Base-by-base conservation (phyloP, 148 eudicot species). In the Persicaria maculosa region DNA sequence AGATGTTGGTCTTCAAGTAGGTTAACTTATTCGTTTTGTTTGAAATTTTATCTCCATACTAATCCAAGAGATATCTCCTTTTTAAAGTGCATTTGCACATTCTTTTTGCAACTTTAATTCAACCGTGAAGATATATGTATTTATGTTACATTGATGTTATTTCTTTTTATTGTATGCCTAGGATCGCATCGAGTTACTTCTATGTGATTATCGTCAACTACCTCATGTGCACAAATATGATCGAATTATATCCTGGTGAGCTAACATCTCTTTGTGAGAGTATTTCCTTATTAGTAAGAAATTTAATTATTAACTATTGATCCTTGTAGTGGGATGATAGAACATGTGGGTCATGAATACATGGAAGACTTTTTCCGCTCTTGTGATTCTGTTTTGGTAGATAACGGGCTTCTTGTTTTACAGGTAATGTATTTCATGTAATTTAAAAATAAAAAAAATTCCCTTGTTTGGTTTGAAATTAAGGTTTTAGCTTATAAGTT, bases 321-420 rank as follows among this genome's bases (percentile, higher is more conserved):
- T 67, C n/a, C 0, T 67, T 36, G 73, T 81, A 94, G 98, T 78
- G 98, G 82, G 90, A 90, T 94, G 98, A 74, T 94, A 75, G 98
- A 94, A 82, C 84, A 85, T 64, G 96, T 94, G 43, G 98, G 98
- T 15, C 97, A 94, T 72, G 97, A 94, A 73, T 94, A 73, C 76
- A 84, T 91, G 91, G 89, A 87, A 54, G 90, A 88, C 44, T 91
- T 91, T 61, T 94, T 91, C 54, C 78, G 68, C 1, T 79, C 90
- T 67, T 90, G 95, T 61, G 98, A 94, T 16, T 84, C 92, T 14
- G 59, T 77, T 57, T 76, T 94, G 79, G 93, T 91, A 64, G 77
- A 85, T 48, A 79, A 86, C 76, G 98, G 98, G 1, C 82, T 94
- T 64, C 68, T 94, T 36, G 92, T 94, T 70, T 80, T 91, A 57